Base-by-base conservation (phyloP, 306 rosid genomes). In the Pyrus communis region DNA sequence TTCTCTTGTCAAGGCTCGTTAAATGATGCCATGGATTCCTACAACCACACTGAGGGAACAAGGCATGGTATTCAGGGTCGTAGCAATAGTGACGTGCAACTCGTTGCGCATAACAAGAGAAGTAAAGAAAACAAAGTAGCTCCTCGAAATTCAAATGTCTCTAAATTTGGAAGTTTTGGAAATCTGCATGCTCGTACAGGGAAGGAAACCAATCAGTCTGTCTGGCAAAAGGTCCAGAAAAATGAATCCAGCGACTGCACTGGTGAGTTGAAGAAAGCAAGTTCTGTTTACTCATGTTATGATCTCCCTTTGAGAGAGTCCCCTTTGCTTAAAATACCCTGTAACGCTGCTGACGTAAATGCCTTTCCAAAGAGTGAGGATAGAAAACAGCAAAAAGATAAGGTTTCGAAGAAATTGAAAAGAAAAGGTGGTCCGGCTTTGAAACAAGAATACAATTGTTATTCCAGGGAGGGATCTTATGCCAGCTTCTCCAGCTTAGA, bases 191-290 rank as follows among this genome's bases (percentile, higher is more conserved):
- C 82, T 76, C 88, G 85, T 78, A 35, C 82, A 3, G 88, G 92
- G 79, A 93, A 89, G 85, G 96, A 83, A 86, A 89, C 80, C 74
- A 83, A 77, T 67, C 91, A 84, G 80, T 82, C 98, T 21, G 83
- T 93, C 40, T 93, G 98, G 98, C 88, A 93, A 80, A 93, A 86
- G 86, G 98, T 93, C 79, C 90, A 91, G 86, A 91, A 77, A 83
- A 83, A 84, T 35, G 75, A 67, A 28, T 71, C 81, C 65, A 77
- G 77, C 65, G 90, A 78, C 57, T 72, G 86, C 78, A 42, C 27
- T 62, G 80, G 76, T 54, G 88, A 85, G 75, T 54, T 81, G 75
- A 88, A 88, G 82, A 88, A 85, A 71, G 86, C 43, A 30, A 84
- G 76, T 75, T 69, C 89, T 30, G 43, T 75, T 74, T 73, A 66